Evolutionary conservation across 139 green algal genomes (phyloP), one percentile per base, ranked within the genome.

Genomic region (Trebouxia sp.): DNA sequence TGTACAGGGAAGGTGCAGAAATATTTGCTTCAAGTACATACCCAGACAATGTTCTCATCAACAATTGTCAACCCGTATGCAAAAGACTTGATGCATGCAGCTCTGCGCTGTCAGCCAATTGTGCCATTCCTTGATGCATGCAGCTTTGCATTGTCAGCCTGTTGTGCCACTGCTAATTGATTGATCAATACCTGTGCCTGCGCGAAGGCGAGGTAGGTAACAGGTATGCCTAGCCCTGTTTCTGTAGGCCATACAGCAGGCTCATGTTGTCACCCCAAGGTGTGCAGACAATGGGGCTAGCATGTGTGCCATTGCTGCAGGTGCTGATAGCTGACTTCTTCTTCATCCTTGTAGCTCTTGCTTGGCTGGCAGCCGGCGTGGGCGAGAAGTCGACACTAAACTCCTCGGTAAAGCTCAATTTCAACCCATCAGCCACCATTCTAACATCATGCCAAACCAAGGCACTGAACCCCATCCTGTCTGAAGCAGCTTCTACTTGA

Each of bases 251-350:
- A n/a, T 15, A 24, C 28, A 43, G 35, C 42, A 30, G 56, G 28
- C 38, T 80, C 14, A 3, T 76, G 48, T 14, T 37, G 38, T 11
- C 17, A 45, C 69, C 10, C 37, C n/a, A n/a, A 38, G n/a, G 38
- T 14, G 15, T 62, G 37, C 26, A 30, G 30, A 62, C 38, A 35
- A 55, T 65, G 28, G 50, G 5, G 0, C 24, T 0, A 24, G 3
- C n/a, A n/a, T n/a, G n/a, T n/a, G n/a, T n/a, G n/a, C n/a, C n/a
- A 22, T 39, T 47, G 53, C 11, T 76, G 47, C 86, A 94, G 89
- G 41, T 96, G 1, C 85, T 97, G 3, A 96, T 97, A n/a, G 93
- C 90, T 11, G 93, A 97, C 83, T 96, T 97, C 78, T 97, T 97
- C 87, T 91, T 96, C 48, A 86, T 97, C 6, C 80, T 93, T 38